Conservation (phyloP, 2,329 filamentous ascomycete species). For the Scopulariopsis brevicaulis region DNA sequence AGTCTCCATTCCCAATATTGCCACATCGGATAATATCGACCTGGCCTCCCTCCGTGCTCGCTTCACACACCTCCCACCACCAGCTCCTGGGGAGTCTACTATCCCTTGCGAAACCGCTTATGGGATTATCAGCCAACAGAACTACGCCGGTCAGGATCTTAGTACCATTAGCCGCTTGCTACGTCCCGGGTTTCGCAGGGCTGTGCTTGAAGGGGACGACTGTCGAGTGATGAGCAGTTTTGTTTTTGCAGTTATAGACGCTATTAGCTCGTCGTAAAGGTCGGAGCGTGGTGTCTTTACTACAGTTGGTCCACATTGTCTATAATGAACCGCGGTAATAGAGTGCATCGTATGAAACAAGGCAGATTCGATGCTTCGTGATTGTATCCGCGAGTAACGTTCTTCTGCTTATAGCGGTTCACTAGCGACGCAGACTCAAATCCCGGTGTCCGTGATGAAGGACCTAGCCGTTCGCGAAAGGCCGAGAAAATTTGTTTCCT, state of each 20-base stretch:
- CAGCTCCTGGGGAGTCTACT: constrained; percentile 13
- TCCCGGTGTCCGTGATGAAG: no score
- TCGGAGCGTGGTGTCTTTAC: no score
- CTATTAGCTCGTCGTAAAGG: constrained; percentile 9
- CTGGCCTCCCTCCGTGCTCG: not conserved
- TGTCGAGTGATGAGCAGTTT: constrained; percentile 17
- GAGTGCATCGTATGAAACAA: no score
- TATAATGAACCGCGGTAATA: no score
- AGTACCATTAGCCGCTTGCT: constrained; percentile 13
- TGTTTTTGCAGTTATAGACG: constrained; percentile 14
- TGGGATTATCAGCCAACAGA: constrained; percentile 17
- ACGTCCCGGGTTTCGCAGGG: constrained; percentile 14
- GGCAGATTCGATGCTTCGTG: no score
- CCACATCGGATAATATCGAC: not conserved
- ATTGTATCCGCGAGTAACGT: no score
- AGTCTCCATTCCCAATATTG: not conserved
- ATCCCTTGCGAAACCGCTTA: constrained; percentile 19
- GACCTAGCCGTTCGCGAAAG: no score
- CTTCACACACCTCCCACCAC: not conserved
- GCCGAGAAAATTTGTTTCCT: no score
- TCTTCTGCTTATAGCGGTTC: no score
- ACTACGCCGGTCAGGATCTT: constrained; percentile 14
- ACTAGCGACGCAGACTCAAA: no score
- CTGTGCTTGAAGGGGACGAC: constrained; percentile 11
- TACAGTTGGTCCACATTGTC: no score